Evolutionary conservation across 306 rosid species (phyloP).

Genomic region (Quercus cerris): DNA sequence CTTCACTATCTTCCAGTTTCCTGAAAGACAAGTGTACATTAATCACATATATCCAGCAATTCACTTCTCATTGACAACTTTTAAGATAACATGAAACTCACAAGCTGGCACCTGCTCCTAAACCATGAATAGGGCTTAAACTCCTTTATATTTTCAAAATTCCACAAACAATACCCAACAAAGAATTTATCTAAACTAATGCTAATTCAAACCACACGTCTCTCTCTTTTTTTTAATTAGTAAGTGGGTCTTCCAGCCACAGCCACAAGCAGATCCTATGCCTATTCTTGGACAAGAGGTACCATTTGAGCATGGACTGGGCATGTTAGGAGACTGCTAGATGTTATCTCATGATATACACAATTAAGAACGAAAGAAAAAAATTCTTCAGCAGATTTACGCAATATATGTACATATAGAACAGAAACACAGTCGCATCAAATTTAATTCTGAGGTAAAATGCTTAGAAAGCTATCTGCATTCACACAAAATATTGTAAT

Average conservation of each 20-base stretch:
- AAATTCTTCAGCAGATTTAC: neutral
- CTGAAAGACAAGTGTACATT: slow-evolving; percentile 41
- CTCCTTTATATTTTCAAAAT: neutral
- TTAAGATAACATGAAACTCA: neutral
- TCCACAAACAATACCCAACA: neutral
- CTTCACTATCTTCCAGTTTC: slow-evolving; percentile 94
- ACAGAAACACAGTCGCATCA: neutral
- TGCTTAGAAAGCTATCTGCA: neutral
- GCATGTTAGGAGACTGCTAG: neutral
- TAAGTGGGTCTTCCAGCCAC: neutral
- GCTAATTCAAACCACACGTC: neutral
- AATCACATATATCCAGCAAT: neutral
- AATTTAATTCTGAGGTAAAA: neutral
- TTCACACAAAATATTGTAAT: neutral
- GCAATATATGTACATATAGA: neutral
- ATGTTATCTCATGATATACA: neutral
- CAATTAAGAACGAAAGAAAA: neutral
- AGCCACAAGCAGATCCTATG: no score
- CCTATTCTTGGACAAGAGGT: neutral
- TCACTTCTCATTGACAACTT: slow-evolving; percentile 16
- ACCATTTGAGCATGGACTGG: neutral
- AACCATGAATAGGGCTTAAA: neutral
- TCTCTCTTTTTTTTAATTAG: neutral
- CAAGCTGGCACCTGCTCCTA: neutral
- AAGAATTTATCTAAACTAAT: neutral